phyloP scores from a whole-genome alignment of 2,329 filamentous ascomycete genomes.

The Stromatinia cepivora region DNA sequence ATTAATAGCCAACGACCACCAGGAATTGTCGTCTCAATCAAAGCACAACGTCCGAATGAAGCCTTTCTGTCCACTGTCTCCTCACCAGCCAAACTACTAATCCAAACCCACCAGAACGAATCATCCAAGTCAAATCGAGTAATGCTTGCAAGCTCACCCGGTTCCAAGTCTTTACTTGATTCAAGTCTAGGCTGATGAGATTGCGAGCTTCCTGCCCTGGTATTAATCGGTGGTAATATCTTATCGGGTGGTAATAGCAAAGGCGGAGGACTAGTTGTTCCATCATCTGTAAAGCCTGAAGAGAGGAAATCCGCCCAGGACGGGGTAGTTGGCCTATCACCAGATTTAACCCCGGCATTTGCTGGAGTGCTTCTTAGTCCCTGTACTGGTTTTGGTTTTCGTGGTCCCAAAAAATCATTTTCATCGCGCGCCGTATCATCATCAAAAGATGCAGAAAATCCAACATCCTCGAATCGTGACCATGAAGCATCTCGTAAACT shows the following conservation, averaged over 20 bases:
- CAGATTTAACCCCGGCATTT: conserved; percentile 62
- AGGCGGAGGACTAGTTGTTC: conserved; percentile 61
- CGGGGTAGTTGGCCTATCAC: conserved; percentile 82
- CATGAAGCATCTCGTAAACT: conserved; percentile 83
- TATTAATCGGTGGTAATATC: conserved; percentile 79
- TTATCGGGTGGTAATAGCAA: conserved; percentile 89
- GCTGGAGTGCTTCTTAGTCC: conserved; percentile 66
- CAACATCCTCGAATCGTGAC: conserved; percentile 95
- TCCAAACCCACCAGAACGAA: conserved; percentile 99
- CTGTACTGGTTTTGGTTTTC: conserved; percentile 44
- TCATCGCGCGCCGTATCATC: conserved; percentile 63
- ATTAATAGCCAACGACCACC: conserved; percentile 88
- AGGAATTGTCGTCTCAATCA: conserved; percentile 83
- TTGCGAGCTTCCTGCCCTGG: conserved; percentile 80
- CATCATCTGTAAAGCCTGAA: conserved; percentile 82
- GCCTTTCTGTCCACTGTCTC: conserved; percentile 84
- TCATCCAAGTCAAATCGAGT: conserved; percentile 84
- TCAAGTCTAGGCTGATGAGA: conserved; percentile 76
- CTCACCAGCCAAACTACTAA: conserved; percentile 89
- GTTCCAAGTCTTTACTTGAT: conserved; percentile 69
- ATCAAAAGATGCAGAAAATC: conserved; percentile 76
- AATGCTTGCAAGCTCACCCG: conserved; percentile 93
- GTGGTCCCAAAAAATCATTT: conserved; percentile 34
- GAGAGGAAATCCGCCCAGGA: conserved; percentile 99
- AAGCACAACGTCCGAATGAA: conserved; percentile 88